Evolutionary conservation across 805 yeast species (phyloP).

Genomic region (Ogataea paraovalis): DNA sequence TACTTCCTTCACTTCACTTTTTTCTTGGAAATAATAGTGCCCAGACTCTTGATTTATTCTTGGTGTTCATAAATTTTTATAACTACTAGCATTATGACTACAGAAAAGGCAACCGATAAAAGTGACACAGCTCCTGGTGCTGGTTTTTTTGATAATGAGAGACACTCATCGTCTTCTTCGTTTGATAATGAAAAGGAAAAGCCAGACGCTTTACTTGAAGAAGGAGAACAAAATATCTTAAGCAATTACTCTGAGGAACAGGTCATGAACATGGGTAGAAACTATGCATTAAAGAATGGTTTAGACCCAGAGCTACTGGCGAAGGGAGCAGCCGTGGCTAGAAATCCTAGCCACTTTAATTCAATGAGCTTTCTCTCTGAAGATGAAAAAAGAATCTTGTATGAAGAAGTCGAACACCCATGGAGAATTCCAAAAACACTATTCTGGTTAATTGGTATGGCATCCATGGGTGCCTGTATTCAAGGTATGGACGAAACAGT

Average conservation of each 20-base stretch:
- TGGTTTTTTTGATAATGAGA: conserved; percentile 10
- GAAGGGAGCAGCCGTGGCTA: conserved; percentile 63
- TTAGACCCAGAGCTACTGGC: conserved; percentile 59
- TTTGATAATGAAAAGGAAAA: conserved; percentile 14
- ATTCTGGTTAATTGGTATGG: conserved; percentile 53
- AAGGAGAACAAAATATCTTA: conserved; percentile 40
- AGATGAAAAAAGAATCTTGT: conserved; percentile 49
- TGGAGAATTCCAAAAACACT: conserved; percentile 45
- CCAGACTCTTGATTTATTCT: too few relatives aligned
- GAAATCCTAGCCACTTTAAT: conserved; percentile 54
- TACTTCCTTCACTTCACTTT: neutral
- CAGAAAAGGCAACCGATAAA: neutral
- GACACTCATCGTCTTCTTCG: conserved; percentile 5
- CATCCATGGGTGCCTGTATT: conserved; percentile 76
- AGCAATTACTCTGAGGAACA: conserved; percentile 57
- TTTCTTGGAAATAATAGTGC: too few relatives aligned
- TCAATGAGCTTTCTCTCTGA: conserved; percentile 52
- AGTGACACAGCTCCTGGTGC: neutral
- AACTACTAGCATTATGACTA: too few relatives aligned
- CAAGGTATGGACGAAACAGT: conserved; percentile 82
- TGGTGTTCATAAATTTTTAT: too few relatives aligned
- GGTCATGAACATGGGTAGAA: conserved; percentile 66
- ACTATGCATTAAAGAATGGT: conserved; percentile 53
- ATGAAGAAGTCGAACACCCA: conserved; percentile 43
- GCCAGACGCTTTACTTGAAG: conserved; percentile 4